These are phyloP conservation scores for Parietaria judaica DNA, from an alignment of 306 rosid genomes.

Conservation along the genomic window DNA sequence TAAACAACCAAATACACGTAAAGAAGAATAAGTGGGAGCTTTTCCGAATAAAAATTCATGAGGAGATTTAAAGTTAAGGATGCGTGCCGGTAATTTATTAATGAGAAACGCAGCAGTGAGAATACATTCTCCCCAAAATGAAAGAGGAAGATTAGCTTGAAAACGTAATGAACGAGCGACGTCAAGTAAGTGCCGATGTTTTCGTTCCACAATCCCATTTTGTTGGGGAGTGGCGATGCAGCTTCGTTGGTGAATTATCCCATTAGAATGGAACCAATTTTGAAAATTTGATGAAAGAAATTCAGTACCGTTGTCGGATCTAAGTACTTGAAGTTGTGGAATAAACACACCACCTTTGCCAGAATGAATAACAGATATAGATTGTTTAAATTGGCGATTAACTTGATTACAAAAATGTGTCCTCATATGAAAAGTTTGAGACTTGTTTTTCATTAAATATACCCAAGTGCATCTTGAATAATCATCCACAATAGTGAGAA, in stretches of 20 bases:
- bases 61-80: too few relatives aligned
- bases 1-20: background rate
- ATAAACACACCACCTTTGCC: background rate
- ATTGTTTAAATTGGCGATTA: slow-evolving; percentile 1
- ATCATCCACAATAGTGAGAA: slow-evolving; percentile 18
- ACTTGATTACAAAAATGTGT: background rate
- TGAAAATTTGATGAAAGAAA: background rate
- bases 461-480: slow-evolving; percentile 1
- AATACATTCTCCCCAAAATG: too few relatives aligned
- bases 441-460: background rate
- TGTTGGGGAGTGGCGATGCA: slow-evolving; percentile 2
- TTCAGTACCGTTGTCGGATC: slow-evolving; percentile 5
- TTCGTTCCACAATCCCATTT: slow-evolving; percentile 7
- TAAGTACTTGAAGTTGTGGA: slow-evolving; percentile 1
- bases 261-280: background rate
- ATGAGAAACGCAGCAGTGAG: too few relatives aligned
- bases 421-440: background rate
- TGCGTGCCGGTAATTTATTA: too few relatives aligned
- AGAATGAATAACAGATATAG: background rate
- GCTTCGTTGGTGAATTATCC: background rate
- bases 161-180: slow-evolving; percentile 6
- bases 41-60: too few relatives aligned
- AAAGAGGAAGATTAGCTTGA: background rate
- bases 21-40: too few relatives aligned
- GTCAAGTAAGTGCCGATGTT: slow-evolving; percentile 1